These are phyloP conservation scores for Stachybotrys elegans DNA, from an alignment of 2,329 filamentous ascomycete species.

Conservation along the genomic window DNA sequence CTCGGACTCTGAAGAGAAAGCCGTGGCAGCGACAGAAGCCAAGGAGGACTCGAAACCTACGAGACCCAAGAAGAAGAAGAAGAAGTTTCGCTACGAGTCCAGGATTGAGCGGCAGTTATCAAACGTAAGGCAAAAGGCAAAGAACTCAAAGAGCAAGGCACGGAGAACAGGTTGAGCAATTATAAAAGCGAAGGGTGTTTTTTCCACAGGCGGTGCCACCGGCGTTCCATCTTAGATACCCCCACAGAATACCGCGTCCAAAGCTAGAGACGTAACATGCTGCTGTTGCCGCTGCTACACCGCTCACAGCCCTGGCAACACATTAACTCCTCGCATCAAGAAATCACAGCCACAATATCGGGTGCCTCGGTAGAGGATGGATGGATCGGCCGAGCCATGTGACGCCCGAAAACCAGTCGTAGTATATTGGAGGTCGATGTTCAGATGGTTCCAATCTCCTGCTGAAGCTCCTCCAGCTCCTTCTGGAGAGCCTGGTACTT, in stretches of 20 bases:
- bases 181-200: constrained; percentile 5
- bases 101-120: constrained; percentile 78
- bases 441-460: constrained; percentile 92
- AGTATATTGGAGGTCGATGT: constrained; percentile 4
- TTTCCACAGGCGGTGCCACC: constrained; percentile 8
- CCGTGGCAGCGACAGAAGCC: constrained; percentile 21
- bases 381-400: constrained; percentile 3
- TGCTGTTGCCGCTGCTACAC: constrained; percentile 23
- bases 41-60: constrained; percentile 25
- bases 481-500: constrained; percentile 81
- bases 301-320: constrained; percentile 21
- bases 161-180: constrained; percentile 13
- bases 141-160: constrained; percentile 56
- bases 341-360: constrained; percentile 13
- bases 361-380: constrained; percentile 10
- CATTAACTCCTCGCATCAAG: constrained; percentile 17
- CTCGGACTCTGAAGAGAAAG: constrained; percentile 22
- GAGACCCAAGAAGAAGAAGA: constrained; percentile 72
- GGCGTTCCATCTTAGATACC: constrained; percentile 26
- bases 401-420: not conserved
- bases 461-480: constrained; percentile 86
- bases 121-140: constrained; percentile 65
- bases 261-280: constrained; percentile 22
- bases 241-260: constrained; percentile 19
- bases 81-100: constrained; percentile 88